phyloP scores from a whole-genome alignment of 169 alveolate species.

The Besnoitia besnoiti region DNA sequence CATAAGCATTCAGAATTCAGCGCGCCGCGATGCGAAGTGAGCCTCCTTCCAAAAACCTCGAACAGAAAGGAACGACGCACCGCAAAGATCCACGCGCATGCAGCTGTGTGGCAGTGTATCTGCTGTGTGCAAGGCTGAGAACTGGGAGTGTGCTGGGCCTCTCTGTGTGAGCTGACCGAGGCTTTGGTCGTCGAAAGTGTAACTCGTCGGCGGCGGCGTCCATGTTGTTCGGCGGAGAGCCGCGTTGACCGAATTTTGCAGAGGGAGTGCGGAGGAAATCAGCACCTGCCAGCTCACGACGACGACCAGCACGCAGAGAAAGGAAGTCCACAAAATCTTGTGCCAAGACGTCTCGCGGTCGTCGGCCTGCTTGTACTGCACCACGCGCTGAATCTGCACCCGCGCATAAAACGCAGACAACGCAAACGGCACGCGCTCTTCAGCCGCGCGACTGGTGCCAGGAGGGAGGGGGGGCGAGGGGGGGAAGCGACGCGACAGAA shows the following conservation, averaged over 20 bases:
- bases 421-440: not conserved
- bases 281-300: not conserved
- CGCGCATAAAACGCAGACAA: not conserved
- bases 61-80: too few species aligned
- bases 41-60: too few species aligned
- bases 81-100: too few species aligned
- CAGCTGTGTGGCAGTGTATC: too few species aligned
- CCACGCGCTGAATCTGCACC: not conserved
- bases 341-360: conserved; percentile 5
- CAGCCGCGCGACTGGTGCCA: too few species aligned
- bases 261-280: not conserved
- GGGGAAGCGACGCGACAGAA: too few species aligned
- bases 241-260: not conserved
- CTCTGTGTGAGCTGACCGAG: too few species aligned
- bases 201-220: not conserved
- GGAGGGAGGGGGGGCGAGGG: too few species aligned
- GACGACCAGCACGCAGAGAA: not conserved
- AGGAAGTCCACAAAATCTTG: not conserved
- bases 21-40: too few species aligned
- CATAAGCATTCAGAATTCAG: too few species aligned
- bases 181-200: not conserved
- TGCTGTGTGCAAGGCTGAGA: too few species aligned
- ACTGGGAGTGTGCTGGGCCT: too few species aligned
- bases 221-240: not conserved
- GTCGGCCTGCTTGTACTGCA: not conserved